Percentiles rank a stretch among this genome's conserved stretches.
Conservation (phyloP, 2,329 filamentous ascomycete species). For the Xylaria sp. region DNA sequence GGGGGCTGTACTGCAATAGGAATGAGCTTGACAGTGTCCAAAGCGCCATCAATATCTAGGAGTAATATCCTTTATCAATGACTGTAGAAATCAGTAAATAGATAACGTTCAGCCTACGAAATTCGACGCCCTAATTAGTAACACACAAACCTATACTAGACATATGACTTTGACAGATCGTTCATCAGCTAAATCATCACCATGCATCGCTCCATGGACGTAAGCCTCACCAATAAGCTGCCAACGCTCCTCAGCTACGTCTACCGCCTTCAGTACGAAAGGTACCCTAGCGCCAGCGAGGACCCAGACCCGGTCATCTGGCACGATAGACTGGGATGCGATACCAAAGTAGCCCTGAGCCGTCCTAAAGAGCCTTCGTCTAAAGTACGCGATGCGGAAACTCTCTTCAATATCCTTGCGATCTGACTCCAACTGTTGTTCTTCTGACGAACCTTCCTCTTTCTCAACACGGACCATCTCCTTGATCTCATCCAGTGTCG, state of each 20-base stretch:
- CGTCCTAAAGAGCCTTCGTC: conserved; percentile 26
- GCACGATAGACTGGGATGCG: conserved; percentile 22
- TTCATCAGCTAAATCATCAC: not conserved
- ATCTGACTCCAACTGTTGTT: conserved; percentile 16
- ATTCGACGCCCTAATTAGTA: no score
- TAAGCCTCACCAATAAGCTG: conserved; percentile 25
- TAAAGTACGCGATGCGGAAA: conserved; percentile 27
- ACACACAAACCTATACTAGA: conserved; percentile 1
- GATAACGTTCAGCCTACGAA: no score
- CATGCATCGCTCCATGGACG: conserved; percentile 26
- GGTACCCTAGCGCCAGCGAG: conserved; percentile 27
- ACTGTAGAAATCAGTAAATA: no score
- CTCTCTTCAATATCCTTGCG: conserved; percentile 31
- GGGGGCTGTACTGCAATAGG: no score
- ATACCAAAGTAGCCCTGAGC: conserved; percentile 24
- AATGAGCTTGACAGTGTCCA: no score
- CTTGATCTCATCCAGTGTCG: not conserved
- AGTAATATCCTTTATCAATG: no score
- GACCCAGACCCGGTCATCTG: conserved; percentile 23
- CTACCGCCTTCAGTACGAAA: conserved; percentile 13
- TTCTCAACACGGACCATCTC: conserved; percentile 8
- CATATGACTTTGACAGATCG: conserved; percentile 6
- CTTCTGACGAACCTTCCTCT: conserved; percentile 17
- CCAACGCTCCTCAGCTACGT: not conserved
- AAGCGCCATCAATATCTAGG: no score